Conservation (phyloP, 805 yeast species). For the Cyberlindnera americana region DNA sequence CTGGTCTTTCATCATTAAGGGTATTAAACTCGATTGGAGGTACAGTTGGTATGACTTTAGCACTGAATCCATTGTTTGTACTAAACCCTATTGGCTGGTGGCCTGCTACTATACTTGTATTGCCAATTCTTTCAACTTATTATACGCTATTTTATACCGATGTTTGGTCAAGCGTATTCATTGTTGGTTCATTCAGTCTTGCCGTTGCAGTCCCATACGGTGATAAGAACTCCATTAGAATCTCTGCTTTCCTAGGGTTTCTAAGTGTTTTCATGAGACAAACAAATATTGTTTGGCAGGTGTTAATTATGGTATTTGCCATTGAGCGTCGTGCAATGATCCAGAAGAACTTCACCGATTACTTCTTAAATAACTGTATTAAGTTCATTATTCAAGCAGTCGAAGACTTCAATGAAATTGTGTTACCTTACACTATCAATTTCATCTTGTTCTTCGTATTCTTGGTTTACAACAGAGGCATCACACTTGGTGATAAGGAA, state of each 20-base stretch:
- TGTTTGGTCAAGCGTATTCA: constrained; percentile 79
- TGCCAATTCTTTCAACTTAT: constrained; percentile 73
- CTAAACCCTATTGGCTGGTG: constrained; percentile 42
- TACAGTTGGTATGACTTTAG: constrained; percentile 45
- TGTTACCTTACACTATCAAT: constrained; percentile 51
- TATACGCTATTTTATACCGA: constrained; percentile 86
- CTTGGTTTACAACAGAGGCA: constrained; percentile 68
- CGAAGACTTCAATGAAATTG: constrained; percentile 32
- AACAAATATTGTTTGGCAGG: constrained; percentile 87
- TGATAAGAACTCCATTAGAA: constrained; percentile 31
- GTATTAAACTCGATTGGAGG: constrained; percentile 68
- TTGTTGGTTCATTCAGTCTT: constrained; percentile 51
- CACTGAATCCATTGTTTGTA: constrained; percentile 36
- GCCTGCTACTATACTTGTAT: constrained; percentile 42
- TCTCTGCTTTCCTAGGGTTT: constrained; percentile 55
- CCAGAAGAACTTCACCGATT: constrained; percentile 36
- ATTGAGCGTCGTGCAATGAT: constrained; percentile 48
- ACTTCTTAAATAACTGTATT: constrained; percentile 36
- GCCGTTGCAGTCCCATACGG: constrained; percentile 40
- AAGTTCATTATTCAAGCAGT: constrained; percentile 35
- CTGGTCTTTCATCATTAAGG: constrained; percentile 43
- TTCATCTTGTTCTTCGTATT: constrained; percentile 53
- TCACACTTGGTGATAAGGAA: constrained; percentile 87
- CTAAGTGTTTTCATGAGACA: constrained; percentile 77
- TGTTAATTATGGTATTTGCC: constrained; percentile 51